Conservation (phyloP, 108 stramenopile genomes). For the Nannochloropsis gaditana region DNA sequence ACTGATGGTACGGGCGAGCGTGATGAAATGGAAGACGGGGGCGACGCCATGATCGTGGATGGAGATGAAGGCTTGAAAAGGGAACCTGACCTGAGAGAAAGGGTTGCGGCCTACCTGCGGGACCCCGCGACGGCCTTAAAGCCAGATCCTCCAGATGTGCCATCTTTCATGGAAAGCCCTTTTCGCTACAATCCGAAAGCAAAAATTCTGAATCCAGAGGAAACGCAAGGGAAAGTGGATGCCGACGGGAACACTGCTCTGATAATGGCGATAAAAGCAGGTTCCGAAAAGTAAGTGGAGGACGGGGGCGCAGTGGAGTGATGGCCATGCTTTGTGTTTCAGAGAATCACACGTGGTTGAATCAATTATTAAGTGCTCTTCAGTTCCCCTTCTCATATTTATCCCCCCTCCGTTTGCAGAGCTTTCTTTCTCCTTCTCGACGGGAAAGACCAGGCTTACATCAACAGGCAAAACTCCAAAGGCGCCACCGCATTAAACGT, state of each 20-base stretch:
- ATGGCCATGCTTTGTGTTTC: not conserved
- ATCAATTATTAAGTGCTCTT: no score
- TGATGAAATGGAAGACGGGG: not conserved
- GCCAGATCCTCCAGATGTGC: not conserved
- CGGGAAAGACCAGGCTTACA: not conserved
- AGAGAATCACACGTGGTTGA: no score
- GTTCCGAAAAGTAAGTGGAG: not conserved
- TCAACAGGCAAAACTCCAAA: constrained; percentile 18
- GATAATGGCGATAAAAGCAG: not conserved
- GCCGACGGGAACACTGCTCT: not conserved
- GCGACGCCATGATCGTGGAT: not conserved
- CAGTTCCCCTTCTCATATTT: no score
- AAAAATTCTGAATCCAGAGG: constrained; percentile 20
- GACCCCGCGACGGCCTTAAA: not conserved
- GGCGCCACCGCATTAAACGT: constrained; percentile 41
- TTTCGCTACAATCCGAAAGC: constrained; percentile 3
- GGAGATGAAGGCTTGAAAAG: not conserved
- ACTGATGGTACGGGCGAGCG: not conserved
- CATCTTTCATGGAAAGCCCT: not conserved
- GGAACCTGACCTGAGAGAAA: not conserved
- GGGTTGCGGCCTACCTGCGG: not conserved
- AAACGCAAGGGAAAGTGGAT: not conserved
- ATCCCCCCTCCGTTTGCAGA: not conserved
- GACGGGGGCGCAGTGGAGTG: not conserved
- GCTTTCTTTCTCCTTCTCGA: not conserved